These are phyloP conservation scores for Betula pendula DNA, from an alignment of 306 rosid genomes.

Conservation along the genomic window DNA sequence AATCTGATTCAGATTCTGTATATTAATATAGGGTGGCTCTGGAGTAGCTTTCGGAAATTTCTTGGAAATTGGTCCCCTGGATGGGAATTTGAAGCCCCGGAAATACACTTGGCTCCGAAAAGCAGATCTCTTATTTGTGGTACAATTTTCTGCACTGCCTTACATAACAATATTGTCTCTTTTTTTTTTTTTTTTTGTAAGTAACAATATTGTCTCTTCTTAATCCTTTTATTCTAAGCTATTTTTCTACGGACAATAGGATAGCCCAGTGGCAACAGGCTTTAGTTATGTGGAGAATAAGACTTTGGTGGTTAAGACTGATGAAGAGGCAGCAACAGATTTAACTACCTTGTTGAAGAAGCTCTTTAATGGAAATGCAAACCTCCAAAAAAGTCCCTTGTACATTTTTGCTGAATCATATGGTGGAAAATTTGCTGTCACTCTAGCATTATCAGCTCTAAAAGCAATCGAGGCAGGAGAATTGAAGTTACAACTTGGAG, in stretches of 20 bases:
- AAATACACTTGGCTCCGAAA: background rate
- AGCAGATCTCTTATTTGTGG: conserved; percentile 3
- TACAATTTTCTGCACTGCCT: background rate
- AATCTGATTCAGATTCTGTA: background rate
- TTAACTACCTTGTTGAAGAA: background rate
- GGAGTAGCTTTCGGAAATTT: background rate
- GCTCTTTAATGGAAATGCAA: background rate
- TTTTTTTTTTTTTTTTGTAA: too few species aligned
- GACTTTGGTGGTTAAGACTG: background rate
- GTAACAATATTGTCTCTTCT: background rate
- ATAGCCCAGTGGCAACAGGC: background rate
- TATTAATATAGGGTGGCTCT: background rate
- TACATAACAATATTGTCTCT: background rate
- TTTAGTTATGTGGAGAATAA: background rate
- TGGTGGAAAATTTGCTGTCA: conserved; percentile 6
- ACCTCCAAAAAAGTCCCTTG: background rate
- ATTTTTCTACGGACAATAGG: background rate
- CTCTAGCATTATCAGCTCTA: background rate
- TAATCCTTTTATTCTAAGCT: too few species aligned
- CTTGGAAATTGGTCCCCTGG: background rate
- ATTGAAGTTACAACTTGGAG: background rate
- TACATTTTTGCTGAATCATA: background rate
- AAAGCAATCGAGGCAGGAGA: background rate
- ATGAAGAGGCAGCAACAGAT: background rate
- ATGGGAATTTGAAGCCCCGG: background rate